Evolutionary conservation across 2,329 filamentous ascomycete genomes (phyloP).

Genomic region (Ceratocystis ficicola): DNA sequence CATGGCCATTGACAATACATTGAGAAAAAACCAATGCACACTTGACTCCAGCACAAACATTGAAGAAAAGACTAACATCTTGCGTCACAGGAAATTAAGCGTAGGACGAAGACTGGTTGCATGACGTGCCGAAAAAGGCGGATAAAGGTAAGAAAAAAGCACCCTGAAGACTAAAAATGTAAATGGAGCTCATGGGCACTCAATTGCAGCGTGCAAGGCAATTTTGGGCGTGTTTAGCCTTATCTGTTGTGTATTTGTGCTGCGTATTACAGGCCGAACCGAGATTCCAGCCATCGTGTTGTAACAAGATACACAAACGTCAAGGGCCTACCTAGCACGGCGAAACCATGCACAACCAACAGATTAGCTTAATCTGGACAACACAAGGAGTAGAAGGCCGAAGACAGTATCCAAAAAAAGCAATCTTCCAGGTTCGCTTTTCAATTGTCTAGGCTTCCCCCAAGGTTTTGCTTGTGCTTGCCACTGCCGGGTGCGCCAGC

Average conservation of each 20-base stretch:
- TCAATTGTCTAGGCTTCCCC: constrained; percentile 1
- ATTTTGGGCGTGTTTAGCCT: constrained; percentile 2
- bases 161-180: not conserved
- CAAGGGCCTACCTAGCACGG: not conserved
- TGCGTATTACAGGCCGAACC: constrained; percentile 10
- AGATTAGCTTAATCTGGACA: not conserved
- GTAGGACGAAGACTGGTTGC: constrained; percentile 51
- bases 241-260: constrained; percentile 1
- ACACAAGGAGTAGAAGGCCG: not conserved
- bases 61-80: constrained; percentile 14
- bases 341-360: not conserved
- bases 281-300: not conserved
- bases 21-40: not conserved
- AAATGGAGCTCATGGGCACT: not conserved
- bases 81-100: constrained; percentile 44
- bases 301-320: constrained; percentile 6
- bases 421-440: not conserved
- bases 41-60: not conserved
- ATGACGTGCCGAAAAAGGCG: constrained; percentile 49
- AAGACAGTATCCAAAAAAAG: not conserved
- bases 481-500: not conserved
- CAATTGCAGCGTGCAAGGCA: not conserved
- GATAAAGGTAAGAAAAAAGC: constrained; percentile 40
- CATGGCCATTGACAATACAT: not conserved
- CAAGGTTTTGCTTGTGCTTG: not conserved